Percentiles rank a stretch among this genome's conserved stretches.
Conservation (phyloP, 2,329 filamentous ascomycete genomes). For the Apiospora pterosperma region DNA sequence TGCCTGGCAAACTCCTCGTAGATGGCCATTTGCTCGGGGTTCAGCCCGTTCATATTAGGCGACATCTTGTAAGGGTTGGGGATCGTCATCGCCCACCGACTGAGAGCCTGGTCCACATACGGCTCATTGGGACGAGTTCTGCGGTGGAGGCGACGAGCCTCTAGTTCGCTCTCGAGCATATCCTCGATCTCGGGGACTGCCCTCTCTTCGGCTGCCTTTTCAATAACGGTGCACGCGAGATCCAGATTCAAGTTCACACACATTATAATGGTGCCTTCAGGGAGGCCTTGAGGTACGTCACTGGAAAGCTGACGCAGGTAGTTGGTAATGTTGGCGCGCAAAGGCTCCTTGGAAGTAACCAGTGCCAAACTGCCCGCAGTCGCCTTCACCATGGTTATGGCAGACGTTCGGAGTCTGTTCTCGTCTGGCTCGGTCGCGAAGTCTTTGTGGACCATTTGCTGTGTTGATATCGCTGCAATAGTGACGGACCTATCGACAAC, state of each 20-base stretch:
- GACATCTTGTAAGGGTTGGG: conserved; percentile 89
- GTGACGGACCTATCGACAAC: conserved; percentile 97
- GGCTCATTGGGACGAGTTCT: conserved; percentile 74
- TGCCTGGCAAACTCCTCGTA: conserved; percentile 96
- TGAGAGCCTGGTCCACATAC: conserved; percentile 78
- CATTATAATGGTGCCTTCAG: conserved; percentile 95
- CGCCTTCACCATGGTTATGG: conserved; percentile 91
- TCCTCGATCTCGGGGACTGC: conserved; percentile 94
- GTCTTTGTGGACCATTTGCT: conserved; percentile 93
- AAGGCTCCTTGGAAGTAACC: conserved; percentile 96
- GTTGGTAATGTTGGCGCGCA: conserved; percentile 95
- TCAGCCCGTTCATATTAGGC: conserved; percentile 66
- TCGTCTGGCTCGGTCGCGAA: conserved; percentile 92
- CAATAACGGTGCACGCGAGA: conserved; percentile 86
- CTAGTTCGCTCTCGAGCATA: conserved; percentile 78
- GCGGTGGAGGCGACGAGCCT: conserved; percentile 73
- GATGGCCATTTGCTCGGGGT: conserved; percentile 88
- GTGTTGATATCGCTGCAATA: conserved; percentile 94
- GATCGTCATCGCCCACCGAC: conserved; percentile 89
- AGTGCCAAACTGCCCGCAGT: conserved; percentile 90
- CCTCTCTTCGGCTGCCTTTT: conserved; percentile 91
- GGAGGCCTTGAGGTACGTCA: conserved; percentile 75
- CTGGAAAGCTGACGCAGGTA: conserved; percentile 75
- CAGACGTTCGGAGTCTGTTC: conserved; percentile 78
- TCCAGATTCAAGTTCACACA: conserved; percentile 98